Conservation (phyloP, 345 rosid species). For the Salix udensis region DNA sequence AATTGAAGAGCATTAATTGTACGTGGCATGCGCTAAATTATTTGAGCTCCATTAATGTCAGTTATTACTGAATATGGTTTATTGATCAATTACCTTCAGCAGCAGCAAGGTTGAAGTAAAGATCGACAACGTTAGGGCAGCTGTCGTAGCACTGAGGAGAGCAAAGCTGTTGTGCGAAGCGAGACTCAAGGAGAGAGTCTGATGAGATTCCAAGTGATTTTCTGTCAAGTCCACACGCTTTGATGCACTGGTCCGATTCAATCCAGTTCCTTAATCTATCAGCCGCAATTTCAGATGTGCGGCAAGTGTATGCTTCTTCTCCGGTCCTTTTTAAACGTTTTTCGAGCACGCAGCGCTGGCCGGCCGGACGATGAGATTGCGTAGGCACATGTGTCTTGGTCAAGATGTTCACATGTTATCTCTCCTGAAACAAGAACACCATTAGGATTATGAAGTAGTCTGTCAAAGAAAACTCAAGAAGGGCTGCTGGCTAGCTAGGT, state of each 20-base stretch:
- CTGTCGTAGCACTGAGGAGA: constrained; percentile 61
- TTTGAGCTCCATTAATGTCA: too few relatives aligned
- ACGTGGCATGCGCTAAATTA: background rate
- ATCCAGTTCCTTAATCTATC: constrained; percentile 54
- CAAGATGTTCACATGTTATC: constrained; percentile 57
- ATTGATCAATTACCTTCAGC: constrained; percentile 58
- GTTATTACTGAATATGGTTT: background rate
- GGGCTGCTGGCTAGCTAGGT: background rate
- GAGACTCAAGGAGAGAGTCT: constrained; percentile 67
- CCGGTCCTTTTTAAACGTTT: constrained; percentile 58
- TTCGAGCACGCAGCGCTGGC: constrained; percentile 83
- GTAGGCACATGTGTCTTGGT: constrained; percentile 55
- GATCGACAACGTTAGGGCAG: constrained; percentile 80
- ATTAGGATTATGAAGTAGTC: background rate
- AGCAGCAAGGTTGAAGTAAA: constrained; percentile 82
- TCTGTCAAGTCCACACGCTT: constrained; percentile 70
- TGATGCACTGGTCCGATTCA: constrained; percentile 64
- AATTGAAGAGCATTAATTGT: background rate
- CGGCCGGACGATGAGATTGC: constrained; percentile 73
- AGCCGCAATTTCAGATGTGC: constrained; percentile 63
- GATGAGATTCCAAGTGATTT: constrained; percentile 78
- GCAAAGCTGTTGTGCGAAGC: constrained; percentile 60
- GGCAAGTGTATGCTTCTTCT: constrained; percentile 50
- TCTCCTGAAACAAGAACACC: constrained; percentile 27
- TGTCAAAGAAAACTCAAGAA: background rate